Evolutionary conservation across 2,329 filamentous ascomycete genomes (phyloP).

Genomic region (Alternaria dauci): DNA sequence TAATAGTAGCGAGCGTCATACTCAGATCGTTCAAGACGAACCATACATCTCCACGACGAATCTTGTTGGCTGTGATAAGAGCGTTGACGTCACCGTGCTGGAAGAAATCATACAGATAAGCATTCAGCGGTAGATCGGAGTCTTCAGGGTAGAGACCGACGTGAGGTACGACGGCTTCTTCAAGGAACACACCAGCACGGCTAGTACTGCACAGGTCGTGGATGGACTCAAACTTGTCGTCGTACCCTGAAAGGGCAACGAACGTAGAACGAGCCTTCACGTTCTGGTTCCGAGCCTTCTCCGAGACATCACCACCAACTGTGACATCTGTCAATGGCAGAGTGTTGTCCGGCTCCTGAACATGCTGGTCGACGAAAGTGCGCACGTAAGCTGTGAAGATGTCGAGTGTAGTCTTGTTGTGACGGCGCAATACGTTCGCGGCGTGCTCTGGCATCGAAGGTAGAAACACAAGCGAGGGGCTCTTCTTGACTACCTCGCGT

Average conservation of each 20-base stretch:
- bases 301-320: constrained; percentile 49
- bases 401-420: constrained; percentile 71
- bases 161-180: constrained; percentile 76
- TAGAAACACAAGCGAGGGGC: constrained; percentile 72
- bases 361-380: constrained; percentile 72
- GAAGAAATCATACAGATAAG: constrained; percentile 79
- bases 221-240: constrained; percentile 70
- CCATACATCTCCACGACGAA: constrained; percentile 74
- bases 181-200: constrained; percentile 75
- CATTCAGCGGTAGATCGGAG: constrained; percentile 65
- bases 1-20: constrained; percentile 73
- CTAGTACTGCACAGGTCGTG: constrained; percentile 72
- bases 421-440: constrained; percentile 62
- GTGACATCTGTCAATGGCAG: constrained; percentile 67
- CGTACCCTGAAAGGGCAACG: constrained; percentile 73
- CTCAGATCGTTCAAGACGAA: constrained; percentile 74
- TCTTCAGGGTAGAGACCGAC: constrained; percentile 69
- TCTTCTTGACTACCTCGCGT: constrained; percentile 61
- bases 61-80: constrained; percentile 70
- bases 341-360: constrained; percentile 61
- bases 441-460: constrained; percentile 68
- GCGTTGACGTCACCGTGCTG: constrained; percentile 72
- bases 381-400: constrained; percentile 75
- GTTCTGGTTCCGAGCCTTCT: constrained; percentile 33
- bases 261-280: constrained; percentile 71